These are phyloP conservation scores for Amauroascus verrucosus DNA, from an alignment of 2,329 filamentous ascomycete genomes.

Conservation along the genomic window DNA sequence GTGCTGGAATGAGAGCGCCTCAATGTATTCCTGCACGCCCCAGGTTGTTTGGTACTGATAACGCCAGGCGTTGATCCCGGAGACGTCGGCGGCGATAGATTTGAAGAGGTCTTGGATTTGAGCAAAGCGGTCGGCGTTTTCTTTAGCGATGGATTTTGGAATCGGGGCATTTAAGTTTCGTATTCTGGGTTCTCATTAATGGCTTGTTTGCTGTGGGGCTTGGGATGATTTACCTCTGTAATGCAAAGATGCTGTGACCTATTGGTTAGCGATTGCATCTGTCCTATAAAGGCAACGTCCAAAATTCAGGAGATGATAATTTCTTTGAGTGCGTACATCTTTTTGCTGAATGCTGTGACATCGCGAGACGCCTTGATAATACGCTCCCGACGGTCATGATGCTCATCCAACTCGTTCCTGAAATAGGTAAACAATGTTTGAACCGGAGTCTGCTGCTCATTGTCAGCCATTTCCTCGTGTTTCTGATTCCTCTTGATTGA, in stretches of 20 bases:
- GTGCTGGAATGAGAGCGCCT: constrained; percentile 78
- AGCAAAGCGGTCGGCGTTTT: constrained; percentile 57
- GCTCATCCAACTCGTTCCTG: constrained; percentile 79
- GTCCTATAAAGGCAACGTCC: background rate
- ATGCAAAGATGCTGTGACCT: constrained; percentile 58
- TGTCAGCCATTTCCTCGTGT: constrained; percentile 1
- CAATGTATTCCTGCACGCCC: constrained; percentile 88
- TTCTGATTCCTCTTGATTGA: constrained; percentile 15
- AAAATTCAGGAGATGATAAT: background rate
- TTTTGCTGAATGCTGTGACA: constrained; percentile 90
- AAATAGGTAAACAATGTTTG: constrained; percentile 73
- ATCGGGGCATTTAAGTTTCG: constrained; percentile 40
- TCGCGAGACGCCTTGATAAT: constrained; percentile 86
- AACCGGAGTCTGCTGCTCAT: constrained; percentile 33
- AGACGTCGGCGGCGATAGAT: constrained; percentile 60
- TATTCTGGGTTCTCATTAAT: constrained; percentile 22
- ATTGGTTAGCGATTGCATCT: constrained; percentile 22
- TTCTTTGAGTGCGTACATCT: constrained; percentile 56
- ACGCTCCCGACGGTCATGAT: constrained; percentile 83
- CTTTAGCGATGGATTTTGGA: constrained; percentile 58
- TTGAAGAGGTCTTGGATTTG: constrained; percentile 62
- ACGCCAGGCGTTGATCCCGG: constrained; percentile 68
- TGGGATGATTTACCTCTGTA: constrained; percentile 55
- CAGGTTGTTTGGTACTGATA: constrained; percentile 67
- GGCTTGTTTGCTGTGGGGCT: background rate